A percentile compares a stretch with the other conserved stretches of the same genome.
phyloP scores from a whole-genome alignment of 768 basidiomycete species.

The Boletellus sp. region DNA sequence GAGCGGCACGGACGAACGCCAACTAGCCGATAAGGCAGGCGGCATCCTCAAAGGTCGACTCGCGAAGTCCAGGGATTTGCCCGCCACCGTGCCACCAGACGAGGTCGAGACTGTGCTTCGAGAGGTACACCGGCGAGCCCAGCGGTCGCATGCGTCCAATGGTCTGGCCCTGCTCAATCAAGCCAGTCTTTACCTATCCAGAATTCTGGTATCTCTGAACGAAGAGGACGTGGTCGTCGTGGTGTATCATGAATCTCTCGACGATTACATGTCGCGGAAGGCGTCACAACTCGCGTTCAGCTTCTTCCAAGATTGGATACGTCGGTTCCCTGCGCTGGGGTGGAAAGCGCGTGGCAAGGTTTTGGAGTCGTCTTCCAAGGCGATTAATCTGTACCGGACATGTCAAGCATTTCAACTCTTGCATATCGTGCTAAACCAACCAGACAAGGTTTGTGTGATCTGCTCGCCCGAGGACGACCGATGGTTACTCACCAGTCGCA shows the following conservation, averaged over 20 bases:
- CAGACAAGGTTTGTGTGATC: slow-evolving; percentile 17
- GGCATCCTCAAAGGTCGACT: slow-evolving; percentile 74
- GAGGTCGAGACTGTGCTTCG: slow-evolving; percentile 47
- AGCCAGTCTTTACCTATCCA: slow-evolving; percentile 67
- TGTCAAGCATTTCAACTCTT: slow-evolving; percentile 73
- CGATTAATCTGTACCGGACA: slow-evolving; percentile 75
- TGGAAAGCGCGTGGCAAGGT: slow-evolving; percentile 65
- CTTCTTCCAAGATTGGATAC: slow-evolving; percentile 79
- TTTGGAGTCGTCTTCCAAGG: slow-evolving; percentile 50
- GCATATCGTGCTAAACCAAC: slow-evolving; percentile 55
- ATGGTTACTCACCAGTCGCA: slow-evolving; percentile 18
- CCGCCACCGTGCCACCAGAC: slow-evolving; percentile 30
- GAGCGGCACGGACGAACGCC: slow-evolving; percentile 72
- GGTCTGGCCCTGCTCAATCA: slow-evolving; percentile 61
- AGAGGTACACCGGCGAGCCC: slow-evolving; percentile 69
- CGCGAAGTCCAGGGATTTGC: slow-evolving; percentile 68
- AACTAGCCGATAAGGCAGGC: slow-evolving; percentile 84
- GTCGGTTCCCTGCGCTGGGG: slow-evolving; percentile 57
- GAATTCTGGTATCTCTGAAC: slow-evolving; percentile 40
- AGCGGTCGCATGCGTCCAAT: slow-evolving; percentile 59
- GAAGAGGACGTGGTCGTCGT: slow-evolving; percentile 42
- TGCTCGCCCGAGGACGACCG: not conserved
- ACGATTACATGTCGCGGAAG: slow-evolving; percentile 79
- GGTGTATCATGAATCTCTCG: slow-evolving; percentile 63
- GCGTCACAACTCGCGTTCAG: slow-evolving; percentile 64